Conservation (phyloP, 495 filamentous ascomycete genomes). For the Penicillium robsamsonii region DNA sequence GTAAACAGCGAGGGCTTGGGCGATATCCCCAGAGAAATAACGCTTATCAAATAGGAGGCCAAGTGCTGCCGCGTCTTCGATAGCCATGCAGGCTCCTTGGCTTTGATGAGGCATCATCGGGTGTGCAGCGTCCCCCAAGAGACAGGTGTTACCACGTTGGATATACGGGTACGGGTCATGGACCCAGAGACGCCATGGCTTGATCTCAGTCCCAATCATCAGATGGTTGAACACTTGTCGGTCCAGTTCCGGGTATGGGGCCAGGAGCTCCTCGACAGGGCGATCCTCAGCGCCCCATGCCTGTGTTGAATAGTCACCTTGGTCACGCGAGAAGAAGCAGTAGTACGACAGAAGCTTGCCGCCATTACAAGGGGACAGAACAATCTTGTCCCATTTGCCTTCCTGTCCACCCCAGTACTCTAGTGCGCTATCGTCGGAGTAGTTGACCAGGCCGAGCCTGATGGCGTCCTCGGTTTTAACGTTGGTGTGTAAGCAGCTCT, state of each 20-base stretch:
- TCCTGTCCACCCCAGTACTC: slow-evolving; percentile 53
- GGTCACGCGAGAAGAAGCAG: slow-evolving; percentile 48
- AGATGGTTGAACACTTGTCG: slow-evolving; percentile 40
- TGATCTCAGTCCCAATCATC: slow-evolving; percentile 43
- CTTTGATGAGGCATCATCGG: slow-evolving; percentile 55
- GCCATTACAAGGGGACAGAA: slow-evolving; percentile 48
- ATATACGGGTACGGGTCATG: slow-evolving; percentile 47
- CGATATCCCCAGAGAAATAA: slow-evolving; percentile 43
- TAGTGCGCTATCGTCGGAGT: slow-evolving; percentile 42
- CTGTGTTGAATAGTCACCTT: slow-evolving; percentile 42
- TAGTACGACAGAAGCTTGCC: slow-evolving; percentile 49
- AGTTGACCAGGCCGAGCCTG: slow-evolving; percentile 42
- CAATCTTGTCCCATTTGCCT: slow-evolving; percentile 50
- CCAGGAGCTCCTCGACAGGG: slow-evolving; percentile 42
- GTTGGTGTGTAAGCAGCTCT: slow-evolving; percentile 47
- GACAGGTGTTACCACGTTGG: slow-evolving; percentile 31
- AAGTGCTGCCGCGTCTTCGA: slow-evolving; percentile 50
- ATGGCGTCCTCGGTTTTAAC: slow-evolving; percentile 44
- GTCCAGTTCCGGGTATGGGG: slow-evolving; percentile 46
- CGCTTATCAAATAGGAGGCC: slow-evolving; percentile 45
- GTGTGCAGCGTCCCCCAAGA: slow-evolving; percentile 42
- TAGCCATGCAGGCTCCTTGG: slow-evolving; percentile 51
- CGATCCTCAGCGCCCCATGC: slow-evolving; percentile 39
- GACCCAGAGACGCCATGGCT: slow-evolving; percentile 50
- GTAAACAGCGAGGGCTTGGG: slow-evolving; percentile 39